These are phyloP conservation scores for Vicia faba DNA, from an alignment of 306 rosid species.

Conservation along the genomic window DNA sequence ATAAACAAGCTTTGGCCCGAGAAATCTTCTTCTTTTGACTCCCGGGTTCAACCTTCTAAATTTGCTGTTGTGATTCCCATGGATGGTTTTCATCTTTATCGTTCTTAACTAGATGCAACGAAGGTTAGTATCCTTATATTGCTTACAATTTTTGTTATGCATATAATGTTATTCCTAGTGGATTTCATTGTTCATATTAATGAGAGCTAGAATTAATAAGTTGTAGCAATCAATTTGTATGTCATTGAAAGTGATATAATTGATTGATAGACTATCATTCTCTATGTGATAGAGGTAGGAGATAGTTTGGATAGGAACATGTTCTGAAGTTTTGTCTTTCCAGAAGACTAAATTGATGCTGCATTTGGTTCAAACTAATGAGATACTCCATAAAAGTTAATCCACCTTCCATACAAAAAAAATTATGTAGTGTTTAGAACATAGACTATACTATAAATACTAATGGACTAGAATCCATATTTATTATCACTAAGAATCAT, in stretches of 20 bases:
- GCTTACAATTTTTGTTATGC: slow-evolving; percentile 28
- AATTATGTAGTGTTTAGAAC: too few relatives aligned
- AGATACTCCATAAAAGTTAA: slow-evolving; percentile 12
- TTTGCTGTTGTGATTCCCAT: slow-evolving; percentile 78
- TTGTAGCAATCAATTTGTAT: slow-evolving; percentile 16
- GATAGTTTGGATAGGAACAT: slow-evolving; percentile 18
- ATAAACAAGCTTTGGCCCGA: slow-evolving; percentile 73
- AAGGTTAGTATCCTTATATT: slow-evolving; percentile 57
- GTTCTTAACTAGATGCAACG: slow-evolving; percentile 86
- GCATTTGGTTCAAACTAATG: neutral
- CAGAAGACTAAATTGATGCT: slow-evolving; percentile 13
- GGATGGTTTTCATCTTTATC: slow-evolving; percentile 95
- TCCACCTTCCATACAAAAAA: neutral
- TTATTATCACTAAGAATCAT: slow-evolving; percentile 33
- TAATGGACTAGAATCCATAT: neutral
- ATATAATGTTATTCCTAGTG: slow-evolving; percentile 30
- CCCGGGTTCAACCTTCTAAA: slow-evolving; percentile 59
- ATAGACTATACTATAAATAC: slow-evolving; percentile 10
- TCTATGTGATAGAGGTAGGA: slow-evolving; percentile 13
- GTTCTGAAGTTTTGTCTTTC: slow-evolving; percentile 16
- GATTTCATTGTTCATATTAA: slow-evolving; percentile 21
- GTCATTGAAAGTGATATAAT: slow-evolving; percentile 4
- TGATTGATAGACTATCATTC: slow-evolving; percentile 19
- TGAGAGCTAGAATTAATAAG: slow-evolving; percentile 29
- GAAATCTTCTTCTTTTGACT: slow-evolving; percentile 61